A percentile compares a stretch with the other conserved stretches of the same genome.
phyloP scores from a whole-genome alignment of 2,329 filamentous ascomycete genomes.

The Fusarium lateritium region DNA sequence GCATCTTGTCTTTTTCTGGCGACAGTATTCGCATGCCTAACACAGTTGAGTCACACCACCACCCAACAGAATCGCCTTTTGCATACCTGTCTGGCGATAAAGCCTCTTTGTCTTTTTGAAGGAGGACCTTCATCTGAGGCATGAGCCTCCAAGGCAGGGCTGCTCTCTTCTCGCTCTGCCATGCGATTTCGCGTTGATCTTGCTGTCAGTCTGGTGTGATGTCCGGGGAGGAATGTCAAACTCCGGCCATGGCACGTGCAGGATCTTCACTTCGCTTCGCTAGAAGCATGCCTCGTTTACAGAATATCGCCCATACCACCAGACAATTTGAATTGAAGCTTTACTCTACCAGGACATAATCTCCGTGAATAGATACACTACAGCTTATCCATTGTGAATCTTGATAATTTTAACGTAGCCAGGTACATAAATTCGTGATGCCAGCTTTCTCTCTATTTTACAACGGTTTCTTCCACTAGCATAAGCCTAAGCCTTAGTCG shows the following conservation, averaged over 20 bases:
- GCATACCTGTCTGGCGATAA: constrained; percentile 38
- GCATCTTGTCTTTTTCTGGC: constrained; percentile 40
- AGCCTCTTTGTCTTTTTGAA: constrained; percentile 29
- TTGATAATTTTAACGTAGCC: too few species aligned
- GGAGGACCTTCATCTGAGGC: constrained; percentile 34
- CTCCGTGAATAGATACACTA: too few species aligned
- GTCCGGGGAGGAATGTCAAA: constrained; percentile 33
- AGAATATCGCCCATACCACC: not conserved
- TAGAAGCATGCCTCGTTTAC: not conserved
- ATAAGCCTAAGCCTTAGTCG: constrained; percentile 40
- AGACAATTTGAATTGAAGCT: not conserved
- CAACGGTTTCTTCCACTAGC: too few species aligned
- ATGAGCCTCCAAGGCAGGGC: constrained; percentile 3
- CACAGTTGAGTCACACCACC: not conserved
- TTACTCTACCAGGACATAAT: not conserved
- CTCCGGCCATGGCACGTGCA: constrained; percentile 25
- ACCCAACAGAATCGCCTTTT: too few species aligned
- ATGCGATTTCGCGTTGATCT: not conserved
- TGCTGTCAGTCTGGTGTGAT: not conserved
- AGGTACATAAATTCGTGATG: too few species aligned
- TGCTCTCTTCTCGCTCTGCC: constrained; percentile 35
- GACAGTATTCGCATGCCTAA: constrained; percentile 42
- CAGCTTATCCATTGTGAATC: too few species aligned
- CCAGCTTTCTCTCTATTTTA: not conserved
- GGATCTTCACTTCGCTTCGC: not conserved